Conservation (phyloP, 163 green algal species). For the Scenedesmus sp. region DNA sequence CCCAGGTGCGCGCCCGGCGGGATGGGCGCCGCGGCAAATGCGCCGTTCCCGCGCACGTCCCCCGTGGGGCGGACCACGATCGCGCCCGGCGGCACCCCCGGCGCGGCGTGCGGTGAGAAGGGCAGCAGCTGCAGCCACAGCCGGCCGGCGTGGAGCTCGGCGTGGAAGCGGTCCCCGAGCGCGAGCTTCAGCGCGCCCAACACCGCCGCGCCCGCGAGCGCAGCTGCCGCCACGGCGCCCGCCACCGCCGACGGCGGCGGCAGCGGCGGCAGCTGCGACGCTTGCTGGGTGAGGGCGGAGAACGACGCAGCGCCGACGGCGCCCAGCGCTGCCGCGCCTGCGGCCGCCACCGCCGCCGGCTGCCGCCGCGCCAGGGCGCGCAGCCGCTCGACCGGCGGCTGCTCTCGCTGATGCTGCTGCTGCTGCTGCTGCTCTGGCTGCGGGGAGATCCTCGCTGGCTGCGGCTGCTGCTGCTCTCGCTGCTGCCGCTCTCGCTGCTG, state of each 20-base stretch:
- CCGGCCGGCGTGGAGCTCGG: slow-evolving; percentile 59
- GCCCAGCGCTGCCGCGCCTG: no score
- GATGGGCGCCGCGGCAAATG: slow-evolving; percentile 59
- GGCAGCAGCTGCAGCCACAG: slow-evolving; percentile 57
- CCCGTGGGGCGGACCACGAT: slow-evolving; percentile 52
- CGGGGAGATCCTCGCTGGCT: no score
- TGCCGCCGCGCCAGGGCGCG: no score
- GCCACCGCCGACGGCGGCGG: background rate
- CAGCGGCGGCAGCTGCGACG: slow-evolving; percentile 2
- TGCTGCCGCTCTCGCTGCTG: no score
- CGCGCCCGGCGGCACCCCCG: slow-evolving; percentile 6
- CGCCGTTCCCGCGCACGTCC: slow-evolving; percentile 62
- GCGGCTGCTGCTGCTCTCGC: no score
- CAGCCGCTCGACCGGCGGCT: no score
- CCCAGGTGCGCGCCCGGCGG: slow-evolving; percentile 56
- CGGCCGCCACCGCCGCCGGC: no score
- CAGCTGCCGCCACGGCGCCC: background rate
- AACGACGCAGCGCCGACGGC: no score
- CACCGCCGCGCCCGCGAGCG: background rate
- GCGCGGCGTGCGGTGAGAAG: slow-evolving; percentile 46
- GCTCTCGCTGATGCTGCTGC: no score
- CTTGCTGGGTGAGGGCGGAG: no score
- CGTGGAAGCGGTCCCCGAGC: slow-evolving; percentile 51
- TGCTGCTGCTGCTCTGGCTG: no score
- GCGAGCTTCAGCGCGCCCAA: slow-evolving; percentile 39